Evolutionary conservation across 1,139 yeast species (phyloP), one percentile per base, ranked within the genome.

Genomic region (Debaryomycetaceae sp.): DNA sequence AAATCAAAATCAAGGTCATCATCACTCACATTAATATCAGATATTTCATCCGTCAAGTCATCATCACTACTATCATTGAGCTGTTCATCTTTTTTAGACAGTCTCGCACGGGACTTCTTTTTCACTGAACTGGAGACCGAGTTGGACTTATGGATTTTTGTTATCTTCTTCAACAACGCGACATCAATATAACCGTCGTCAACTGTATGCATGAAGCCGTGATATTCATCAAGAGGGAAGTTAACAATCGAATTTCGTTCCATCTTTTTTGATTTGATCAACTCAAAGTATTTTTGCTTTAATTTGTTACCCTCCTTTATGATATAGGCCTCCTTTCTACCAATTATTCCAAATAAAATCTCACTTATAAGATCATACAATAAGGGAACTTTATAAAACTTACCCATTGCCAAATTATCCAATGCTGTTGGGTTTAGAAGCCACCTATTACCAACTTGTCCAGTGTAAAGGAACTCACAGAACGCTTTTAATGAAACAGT

Each of bases 361-460:
- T 86, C 95, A 44, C 80, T 67, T 40, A 85, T 78, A 53, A 85
- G 68, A 55, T 85, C 89, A 57, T 83, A 84, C 34, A 86, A 65
- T 45, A 85, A 64, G 1, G 91, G 91, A 17, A 86, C 75, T 49
- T 81, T 81, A 56, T 80, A 84, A 48, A 79, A 74, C 52, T 83
- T 82, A 1, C 89, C 76, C 53, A 84, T 72, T 27, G 81, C 63
- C 52, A 85, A 68, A 43, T 82, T 72, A 51, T 85, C 90, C 45
- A 84, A 69, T 0, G 87, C 77, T 0, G 87, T 82, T 0, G 91
- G 91, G 2, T 78, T 70, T 34, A 85, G 63, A 11, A 75, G 63
- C 91, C 91, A 85, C 53, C 79, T 83, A 47, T 83, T 81, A 33
- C 88, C 89, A 33, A 86, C 78, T 61, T 85, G 90, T 1, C 93